phyloP scores from a whole-genome alignment of 257 asterid genomes.

The Striga asiatica region DNA sequence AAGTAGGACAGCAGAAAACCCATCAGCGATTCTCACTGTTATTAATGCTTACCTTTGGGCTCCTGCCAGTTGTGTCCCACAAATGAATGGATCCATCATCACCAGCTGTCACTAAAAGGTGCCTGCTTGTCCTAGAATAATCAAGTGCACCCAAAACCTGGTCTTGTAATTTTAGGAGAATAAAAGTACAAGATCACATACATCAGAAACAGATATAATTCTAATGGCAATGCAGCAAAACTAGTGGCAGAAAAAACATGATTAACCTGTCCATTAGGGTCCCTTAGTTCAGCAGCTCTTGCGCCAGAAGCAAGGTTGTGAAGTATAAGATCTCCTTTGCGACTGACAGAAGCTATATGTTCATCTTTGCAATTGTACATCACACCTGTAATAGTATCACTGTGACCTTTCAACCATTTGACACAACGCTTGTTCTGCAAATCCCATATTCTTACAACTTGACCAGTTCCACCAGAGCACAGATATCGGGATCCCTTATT shows the following conservation, averaged over 20 bases:
- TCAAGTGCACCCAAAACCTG: conserved; percentile 95
- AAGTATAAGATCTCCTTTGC: conserved; percentile 86
- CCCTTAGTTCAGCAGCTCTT: conserved; percentile 85
- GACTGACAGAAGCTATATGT: conserved; percentile 91
- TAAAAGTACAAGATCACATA: conserved; percentile 4
- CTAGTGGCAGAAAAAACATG: conserved; percentile 10
- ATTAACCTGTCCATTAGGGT: conserved; percentile 86
- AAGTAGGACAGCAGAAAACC: conserved; percentile 1
- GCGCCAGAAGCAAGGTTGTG: conserved; percentile 98
- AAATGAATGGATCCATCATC: conserved; percentile 96
- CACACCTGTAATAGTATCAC: conserved; percentile 74
- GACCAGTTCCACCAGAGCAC: conserved; percentile 94
- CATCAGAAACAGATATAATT: conserved; percentile 12
- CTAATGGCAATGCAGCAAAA: conserved; percentile 9
- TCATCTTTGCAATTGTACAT: conserved; percentile 98
- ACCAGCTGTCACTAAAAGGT: conserved; percentile 94
- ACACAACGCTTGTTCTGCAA: conserved; percentile 87
- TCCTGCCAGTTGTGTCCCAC: conserved; percentile 98
- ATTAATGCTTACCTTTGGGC: conserved; percentile 60
- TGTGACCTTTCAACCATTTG: conserved; percentile 95
- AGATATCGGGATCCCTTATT: conserved; percentile 88
- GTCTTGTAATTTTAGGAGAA: conserved; percentile 27
- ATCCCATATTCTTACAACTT: conserved; percentile 95
- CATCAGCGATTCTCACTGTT: conserved; percentile 6
- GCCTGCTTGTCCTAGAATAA: conserved; percentile 91